Base-by-base conservation (phyloP, 2,329 filamentous ascomycete species). In the Cladosporium sp. region DNA sequence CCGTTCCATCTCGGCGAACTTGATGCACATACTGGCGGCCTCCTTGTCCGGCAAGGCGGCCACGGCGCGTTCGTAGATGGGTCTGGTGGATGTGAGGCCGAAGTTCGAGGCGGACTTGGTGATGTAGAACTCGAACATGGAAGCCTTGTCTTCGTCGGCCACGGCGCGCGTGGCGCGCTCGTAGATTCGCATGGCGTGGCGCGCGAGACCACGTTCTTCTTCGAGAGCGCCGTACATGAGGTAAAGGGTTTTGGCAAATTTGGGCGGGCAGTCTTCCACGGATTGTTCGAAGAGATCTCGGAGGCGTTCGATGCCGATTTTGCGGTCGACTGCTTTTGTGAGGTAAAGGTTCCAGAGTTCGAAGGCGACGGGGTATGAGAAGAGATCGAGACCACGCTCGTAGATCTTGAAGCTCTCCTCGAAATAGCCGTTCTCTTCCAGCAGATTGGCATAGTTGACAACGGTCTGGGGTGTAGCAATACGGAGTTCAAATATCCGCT, bases 91-190 rank as follows among this genome's bases (percentile, higher is more conserved):
- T 0, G 93, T 91, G 45, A 98, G 80, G 27, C 94, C 93, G 63
- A 98, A 98, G 70, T 98, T 98, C 16, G 90, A 95, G 1, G 93
- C 93, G 0, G 91, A 96, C 68, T 98, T 97, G 52, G 92, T 97
- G 65, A 98, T 96, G 74, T 98, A 98, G 67, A 97, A 95, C 69
- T 95, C 93, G 75, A 96, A 98, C 91, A 98, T 96, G 62, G 95
- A 90, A 53, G 91, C 85, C 46, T 90, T 80, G 68, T 98, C 92
- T 63, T 96, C 92, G 62, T 98, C 93, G 12, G 88, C 85, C 3
- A 98, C 94, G 11, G 92, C 91, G 27, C 93, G 83, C 4, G 93
- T 98, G 7, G 93, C 93, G 52, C 93, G 86, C 72, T 98, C 94
- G 70, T 98, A 98, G 59, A 98, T 98, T 53, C 93, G 86, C 93